Percentiles rank a stretch among this genome's conserved stretches.
These are phyloP conservation scores for Candida andamanensis DNA, from an alignment of 805 yeast species.

Conservation along the genomic window DNA sequence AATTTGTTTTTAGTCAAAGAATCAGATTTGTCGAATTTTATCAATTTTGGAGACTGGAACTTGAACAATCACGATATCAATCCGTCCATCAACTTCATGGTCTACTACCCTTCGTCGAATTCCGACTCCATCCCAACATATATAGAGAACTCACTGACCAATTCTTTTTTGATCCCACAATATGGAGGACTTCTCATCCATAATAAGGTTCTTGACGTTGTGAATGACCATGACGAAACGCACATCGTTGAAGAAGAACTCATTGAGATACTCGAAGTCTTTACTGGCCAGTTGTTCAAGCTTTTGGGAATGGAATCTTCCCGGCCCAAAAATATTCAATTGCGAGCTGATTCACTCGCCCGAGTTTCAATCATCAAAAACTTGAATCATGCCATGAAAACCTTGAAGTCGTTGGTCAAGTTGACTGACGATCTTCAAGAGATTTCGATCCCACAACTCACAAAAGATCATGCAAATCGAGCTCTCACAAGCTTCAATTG, in stretches of 20 bases:
- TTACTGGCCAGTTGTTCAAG: constrained; percentile 69
- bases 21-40: constrained; percentile 63
- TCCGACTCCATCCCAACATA: constrained; percentile 41
- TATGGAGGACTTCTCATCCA: constrained; percentile 76
- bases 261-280: constrained; percentile 55
- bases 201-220: constrained; percentile 31
- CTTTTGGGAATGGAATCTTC: constrained; percentile 60
- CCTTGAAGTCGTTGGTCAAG: constrained; percentile 66
- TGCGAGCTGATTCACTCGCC: constrained; percentile 61
- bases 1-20: constrained; percentile 35
- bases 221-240: constrained; percentile 14
- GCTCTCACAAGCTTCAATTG: constrained; percentile 42
- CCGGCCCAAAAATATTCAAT: constrained; percentile 51
- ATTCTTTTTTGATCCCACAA: constrained; percentile 75
- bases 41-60: constrained; percentile 86
- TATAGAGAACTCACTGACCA: constrained; percentile 45
- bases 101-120: constrained; percentile 54
- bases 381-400: constrained; percentile 57
- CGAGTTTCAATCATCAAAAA: constrained; percentile 57
- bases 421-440: constrained; percentile 64
- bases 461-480: constrained; percentile 49
- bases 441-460: constrained; percentile 78
- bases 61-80: constrained; percentile 51
- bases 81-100: constrained; percentile 66
- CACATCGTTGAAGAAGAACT: constrained; percentile 42